A percentile compares a stretch with the other conserved stretches of the same genome.
These are phyloP conservation scores for Phaffomyces opuntiae DNA, from an alignment of 805 yeast genomes.

Conservation along the genomic window DNA sequence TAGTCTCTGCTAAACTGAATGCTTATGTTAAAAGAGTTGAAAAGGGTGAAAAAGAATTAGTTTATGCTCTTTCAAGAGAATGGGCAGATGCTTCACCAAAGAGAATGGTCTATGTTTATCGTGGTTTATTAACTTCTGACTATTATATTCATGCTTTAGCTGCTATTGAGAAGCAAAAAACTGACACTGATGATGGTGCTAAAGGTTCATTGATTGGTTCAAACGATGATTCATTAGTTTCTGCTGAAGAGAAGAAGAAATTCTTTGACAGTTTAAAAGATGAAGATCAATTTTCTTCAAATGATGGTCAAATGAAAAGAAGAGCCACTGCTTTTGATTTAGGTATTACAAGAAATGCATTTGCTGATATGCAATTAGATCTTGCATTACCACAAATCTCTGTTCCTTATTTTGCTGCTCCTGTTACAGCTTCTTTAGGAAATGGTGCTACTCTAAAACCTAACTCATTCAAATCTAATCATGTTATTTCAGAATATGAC, in stretches of 20 bases:
- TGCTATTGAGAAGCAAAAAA: conserved; percentile 47
- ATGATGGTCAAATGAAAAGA: conserved; percentile 28
- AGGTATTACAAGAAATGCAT: conserved; percentile 33
- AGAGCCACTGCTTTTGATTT: conserved; percentile 49
- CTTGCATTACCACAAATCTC: conserved; percentile 35
- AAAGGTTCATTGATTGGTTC: neutral
- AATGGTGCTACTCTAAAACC: conserved; percentile 14
- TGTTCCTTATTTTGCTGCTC: conserved; percentile 71
- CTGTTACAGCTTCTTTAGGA: conserved; percentile 64
- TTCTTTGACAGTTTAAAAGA: conserved; percentile 19
- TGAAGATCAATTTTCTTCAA: conserved; percentile 8
- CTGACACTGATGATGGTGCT: conserved; percentile 9
- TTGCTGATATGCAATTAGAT: conserved; percentile 30
- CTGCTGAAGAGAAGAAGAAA: conserved; percentile 18
- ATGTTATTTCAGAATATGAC: conserved; percentile 34
- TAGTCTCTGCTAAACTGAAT: conserved; percentile 75
- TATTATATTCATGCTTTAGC: conserved; percentile 65
- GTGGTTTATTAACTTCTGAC: conserved; percentile 72
- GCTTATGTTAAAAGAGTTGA: conserved; percentile 83
- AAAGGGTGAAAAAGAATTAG: conserved; percentile 68
- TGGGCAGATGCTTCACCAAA: conserved; percentile 91
- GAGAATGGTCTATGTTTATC: conserved; percentile 81
- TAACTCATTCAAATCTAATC: neutral
- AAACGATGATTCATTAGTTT: conserved; percentile 11
- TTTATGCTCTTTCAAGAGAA: conserved; percentile 73